These are phyloP conservation scores for Calonectria leucothoes DNA, from an alignment of 2,329 filamentous ascomycete species.

Conservation along the genomic window DNA sequence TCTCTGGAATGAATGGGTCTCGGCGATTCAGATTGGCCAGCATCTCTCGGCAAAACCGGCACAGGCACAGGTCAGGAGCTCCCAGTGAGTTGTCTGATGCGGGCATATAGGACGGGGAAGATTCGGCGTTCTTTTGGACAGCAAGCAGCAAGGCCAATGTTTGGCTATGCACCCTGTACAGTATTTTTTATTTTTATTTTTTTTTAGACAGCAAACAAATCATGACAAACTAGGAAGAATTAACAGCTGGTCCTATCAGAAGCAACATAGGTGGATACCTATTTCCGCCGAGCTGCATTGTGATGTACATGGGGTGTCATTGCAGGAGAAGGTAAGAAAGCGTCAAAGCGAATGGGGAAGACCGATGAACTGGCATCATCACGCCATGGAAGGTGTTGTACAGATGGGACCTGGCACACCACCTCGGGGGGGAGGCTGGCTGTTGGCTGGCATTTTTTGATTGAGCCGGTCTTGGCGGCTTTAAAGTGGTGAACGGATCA, in stretches of 20 bases:
- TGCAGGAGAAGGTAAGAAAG: neutral
- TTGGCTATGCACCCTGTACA: slow-evolving; percentile 26
- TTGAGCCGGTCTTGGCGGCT: neutral
- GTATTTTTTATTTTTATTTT: slow-evolving; percentile 3
- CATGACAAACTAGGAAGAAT: neutral
- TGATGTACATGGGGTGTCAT: neutral
- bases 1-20: slow-evolving; percentile 6
- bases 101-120: slow-evolving; percentile 30
- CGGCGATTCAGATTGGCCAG: slow-evolving; percentile 20
- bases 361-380: slow-evolving; percentile 12
- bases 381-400: neutral
- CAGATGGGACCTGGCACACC: neutral
- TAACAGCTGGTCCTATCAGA: neutral
- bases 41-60: slow-evolving; percentile 9
- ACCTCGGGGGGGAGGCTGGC: neutral
- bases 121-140: slow-evolving; percentile 39
- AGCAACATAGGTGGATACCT: neutral
- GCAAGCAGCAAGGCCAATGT: slow-evolving; percentile 13
- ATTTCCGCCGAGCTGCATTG: neutral
- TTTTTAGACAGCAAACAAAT: slow-evolving; percentile 11
- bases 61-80: slow-evolving; percentile 11
- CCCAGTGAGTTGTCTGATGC: slow-evolving; percentile 6
- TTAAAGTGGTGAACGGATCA: neutral
- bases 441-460: neutral
- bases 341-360: neutral